Evolutionary conservation across 768 basidiomycete species (phyloP), one percentile per base, ranked within the genome.

Genomic region (Coprinopsis cinerea): DNA sequence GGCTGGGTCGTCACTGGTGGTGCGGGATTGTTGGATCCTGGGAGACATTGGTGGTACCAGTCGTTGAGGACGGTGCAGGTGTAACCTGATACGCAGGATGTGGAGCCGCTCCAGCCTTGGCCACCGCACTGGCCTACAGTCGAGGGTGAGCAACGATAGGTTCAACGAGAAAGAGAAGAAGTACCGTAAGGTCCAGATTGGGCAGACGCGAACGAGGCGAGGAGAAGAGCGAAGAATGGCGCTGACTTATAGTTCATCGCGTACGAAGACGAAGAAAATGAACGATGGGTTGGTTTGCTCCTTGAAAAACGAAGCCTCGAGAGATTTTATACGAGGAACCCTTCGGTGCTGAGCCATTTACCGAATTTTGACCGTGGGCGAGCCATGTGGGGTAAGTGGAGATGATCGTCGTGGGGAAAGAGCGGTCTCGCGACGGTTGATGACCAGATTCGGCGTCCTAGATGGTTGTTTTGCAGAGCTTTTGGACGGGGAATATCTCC

Each of bases 1-100:
- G 55, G 49, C 22, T 39, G 36, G 17, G 55, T 50, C 17, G 54
- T 44, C 4, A 53, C 5, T 27, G 30, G 57, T 37, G 4, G 57
- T 22, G 14, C 60, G 67, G 56, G 55, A 1, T n/a, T n/a, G n/a
- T n/a, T n/a, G n/a, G n/a, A n/a, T n/a, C 68, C 62, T 18, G 71
- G 75, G 28, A 81, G 68, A 57, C 79, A 81, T 56, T 79, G 79
- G 3, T 70, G 76, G 59, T 78, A 79, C 53, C 70, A 80, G 13
- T 63, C 57, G 57, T 76, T 78, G 10, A 68, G 59, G 41, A 62
- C 60, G 2, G 64, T 73, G 62, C 78, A 80, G 6, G 64, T 61
- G 67, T 70, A 75, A 18, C 77, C 77, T 2, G 66, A 62, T 3
- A 71, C 67, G 51, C 78, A 82, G 3, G 64, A 60, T 3, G 78